These are phyloP conservation scores for Davidsoniella virescens DNA, from an alignment of 2,329 filamentous ascomycete genomes.

Conservation along the genomic window DNA sequence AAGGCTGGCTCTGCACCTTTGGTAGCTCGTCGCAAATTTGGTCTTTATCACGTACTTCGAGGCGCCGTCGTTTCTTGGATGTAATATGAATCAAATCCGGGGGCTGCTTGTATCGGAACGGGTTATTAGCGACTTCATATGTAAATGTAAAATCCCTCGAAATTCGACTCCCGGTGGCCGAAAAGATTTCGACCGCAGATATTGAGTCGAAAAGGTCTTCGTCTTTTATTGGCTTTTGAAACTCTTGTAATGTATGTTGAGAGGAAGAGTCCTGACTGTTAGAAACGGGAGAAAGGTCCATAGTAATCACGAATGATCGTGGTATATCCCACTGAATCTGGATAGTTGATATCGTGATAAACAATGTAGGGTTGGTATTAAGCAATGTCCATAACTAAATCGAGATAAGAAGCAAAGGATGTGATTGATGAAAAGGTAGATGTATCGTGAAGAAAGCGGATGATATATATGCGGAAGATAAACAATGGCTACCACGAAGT, in stretches of 20 bases:
- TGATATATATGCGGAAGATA: background rate
- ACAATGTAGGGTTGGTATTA: too few relatives aligned
- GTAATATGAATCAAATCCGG: background rate
- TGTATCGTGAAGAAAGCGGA: background rate
- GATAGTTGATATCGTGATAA: too few relatives aligned
- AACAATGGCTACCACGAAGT: background rate
- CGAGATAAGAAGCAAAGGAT: background rate
- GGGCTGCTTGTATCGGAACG: background rate
- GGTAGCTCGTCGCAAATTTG: background rate
- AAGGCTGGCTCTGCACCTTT: background rate
- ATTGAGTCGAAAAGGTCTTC: background rate
- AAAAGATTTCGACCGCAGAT: background rate
- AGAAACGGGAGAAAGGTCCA: background rate
- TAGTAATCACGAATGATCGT: background rate
- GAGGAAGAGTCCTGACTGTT: background rate
- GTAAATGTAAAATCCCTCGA: slow-evolving; percentile 2
- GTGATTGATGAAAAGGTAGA: background rate
- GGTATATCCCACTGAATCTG: background rate
- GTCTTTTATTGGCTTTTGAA: background rate
- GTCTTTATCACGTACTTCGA: background rate
- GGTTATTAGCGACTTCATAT: slow-evolving; percentile 1
- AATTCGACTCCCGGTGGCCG: background rate
- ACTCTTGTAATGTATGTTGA: background rate
- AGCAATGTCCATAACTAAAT: too few relatives aligned
- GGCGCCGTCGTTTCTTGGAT: background rate